These are phyloP conservation scores for Anisodus tanguticus DNA, from an alignment of 257 asterid genomes.

Conservation along the genomic window DNA sequence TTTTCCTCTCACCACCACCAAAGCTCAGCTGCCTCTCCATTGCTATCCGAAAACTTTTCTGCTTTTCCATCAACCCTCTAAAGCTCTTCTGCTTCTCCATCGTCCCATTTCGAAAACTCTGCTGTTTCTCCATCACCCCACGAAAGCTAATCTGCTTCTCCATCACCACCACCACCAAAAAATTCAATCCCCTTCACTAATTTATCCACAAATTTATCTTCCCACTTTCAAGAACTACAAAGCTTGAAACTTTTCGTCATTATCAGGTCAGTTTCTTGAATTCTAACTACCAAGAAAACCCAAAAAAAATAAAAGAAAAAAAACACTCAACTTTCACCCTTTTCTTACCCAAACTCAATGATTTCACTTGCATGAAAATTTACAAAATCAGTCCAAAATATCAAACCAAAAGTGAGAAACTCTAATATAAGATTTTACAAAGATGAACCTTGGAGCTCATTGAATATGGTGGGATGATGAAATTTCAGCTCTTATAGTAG, in stretches of 20 bases:
- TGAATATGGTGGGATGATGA: too few relatives aligned
- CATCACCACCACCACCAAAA: slow-evolving; percentile 36
- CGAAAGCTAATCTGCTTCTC: slow-evolving; percentile 70
- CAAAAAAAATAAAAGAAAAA: not conserved
- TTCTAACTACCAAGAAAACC: not conserved
- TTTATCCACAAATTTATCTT: slow-evolving; percentile 24
- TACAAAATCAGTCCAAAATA: slow-evolving; percentile 5
- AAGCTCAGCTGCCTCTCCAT: slow-evolving; percentile 93
- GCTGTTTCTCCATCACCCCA: slow-evolving; percentile 68
- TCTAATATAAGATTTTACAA: not conserved
- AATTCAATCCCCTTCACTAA: slow-evolving; percentile 26
- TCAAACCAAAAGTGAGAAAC: slow-evolving; percentile 25
- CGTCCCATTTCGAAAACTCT: slow-evolving; percentile 57
- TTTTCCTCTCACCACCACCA: slow-evolving; percentile 76
- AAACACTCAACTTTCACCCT: not conserved
- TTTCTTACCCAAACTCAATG: not conserved
- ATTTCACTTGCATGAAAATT: not conserved
- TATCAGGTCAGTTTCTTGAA: slow-evolving; percentile 29
- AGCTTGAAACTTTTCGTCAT: slow-evolving; percentile 38
- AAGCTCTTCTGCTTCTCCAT: slow-evolving; percentile 93
- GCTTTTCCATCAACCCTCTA: slow-evolving; percentile 91
- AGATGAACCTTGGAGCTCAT: not conserved
- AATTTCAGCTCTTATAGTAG: too few relatives aligned
- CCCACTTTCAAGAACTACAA: slow-evolving; percentile 30
- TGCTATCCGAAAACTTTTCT: slow-evolving; percentile 87